A percentile compares a stretch with the other conserved stretches of the same genome.
Evolutionary conservation across 1,139 yeast genomes (phyloP).

Genomic region (Candida sp.): DNA sequence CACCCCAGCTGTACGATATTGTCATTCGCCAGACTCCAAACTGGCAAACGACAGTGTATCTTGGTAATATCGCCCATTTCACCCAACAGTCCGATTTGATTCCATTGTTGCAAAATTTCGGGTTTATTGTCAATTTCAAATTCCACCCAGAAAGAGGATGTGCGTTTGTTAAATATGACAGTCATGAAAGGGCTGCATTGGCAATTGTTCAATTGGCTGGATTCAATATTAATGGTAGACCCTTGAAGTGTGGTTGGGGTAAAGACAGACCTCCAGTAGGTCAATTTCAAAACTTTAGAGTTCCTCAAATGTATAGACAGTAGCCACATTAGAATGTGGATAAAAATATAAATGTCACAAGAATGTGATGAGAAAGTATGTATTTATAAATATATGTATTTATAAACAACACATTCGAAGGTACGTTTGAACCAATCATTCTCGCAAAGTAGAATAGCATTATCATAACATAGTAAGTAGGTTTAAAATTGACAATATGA

Average conservation of each 20-base stretch:
- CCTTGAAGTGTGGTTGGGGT: constrained; percentile 88
- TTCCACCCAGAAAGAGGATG: constrained; percentile 80
- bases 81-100: constrained; percentile 71
- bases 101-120: constrained; percentile 77
- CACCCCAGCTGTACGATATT: constrained; percentile 62
- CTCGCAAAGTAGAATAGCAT: too few species aligned
- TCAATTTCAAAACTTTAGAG: constrained; percentile 32
- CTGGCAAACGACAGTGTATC: constrained; percentile 86
- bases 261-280: constrained; percentile 50
- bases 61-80: constrained; percentile 81
- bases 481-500: too few species aligned
- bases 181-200: constrained; percentile 85
- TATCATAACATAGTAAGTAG: too few species aligned
- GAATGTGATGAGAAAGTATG: too few species aligned
- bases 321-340: constrained; percentile 1
- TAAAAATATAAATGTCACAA: too few species aligned
- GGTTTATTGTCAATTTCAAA: constrained; percentile 77
- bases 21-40: constrained; percentile 75
- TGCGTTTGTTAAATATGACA: constrained; percentile 82
- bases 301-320: constrained; percentile 24
- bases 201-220: constrained; percentile 83
- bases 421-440: too few species aligned
- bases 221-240: constrained; percentile 72
- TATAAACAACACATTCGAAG: too few species aligned
- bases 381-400: too few species aligned